Evolutionary conservation across 2,329 filamentous ascomycete species (phyloP).

Genomic region (Diaporthe sp.): DNA sequence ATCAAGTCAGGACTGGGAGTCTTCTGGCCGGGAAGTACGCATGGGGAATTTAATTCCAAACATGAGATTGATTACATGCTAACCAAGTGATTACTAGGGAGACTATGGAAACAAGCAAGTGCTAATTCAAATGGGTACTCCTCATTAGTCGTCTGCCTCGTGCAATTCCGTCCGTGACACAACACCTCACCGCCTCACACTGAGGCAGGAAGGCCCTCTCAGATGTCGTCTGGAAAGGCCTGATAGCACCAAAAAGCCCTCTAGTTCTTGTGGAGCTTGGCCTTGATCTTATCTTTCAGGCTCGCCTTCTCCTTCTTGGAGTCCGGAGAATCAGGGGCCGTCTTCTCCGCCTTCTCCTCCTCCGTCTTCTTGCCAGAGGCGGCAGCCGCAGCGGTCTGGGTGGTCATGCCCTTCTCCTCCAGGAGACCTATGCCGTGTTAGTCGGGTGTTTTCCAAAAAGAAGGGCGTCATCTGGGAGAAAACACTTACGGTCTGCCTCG

Average conservation of each 20-base stretch:
- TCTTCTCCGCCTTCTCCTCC: constrained; percentile 37
- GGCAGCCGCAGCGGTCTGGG: constrained; percentile 34
- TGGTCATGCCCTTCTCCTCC: constrained; percentile 62
- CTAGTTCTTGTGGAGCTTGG: constrained; percentile 69
- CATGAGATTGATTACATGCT: constrained; percentile 4
- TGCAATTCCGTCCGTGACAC: background rate
- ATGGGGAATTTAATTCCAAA: too few species aligned
- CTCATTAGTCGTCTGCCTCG: constrained; percentile 16
- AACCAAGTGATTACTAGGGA: constrained; percentile 14
- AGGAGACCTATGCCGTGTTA: constrained; percentile 55
- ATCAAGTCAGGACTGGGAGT: background rate
- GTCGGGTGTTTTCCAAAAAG: constrained; percentile 34
- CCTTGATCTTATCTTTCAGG: constrained; percentile 74
- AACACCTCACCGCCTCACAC: background rate
- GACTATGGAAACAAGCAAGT: constrained; percentile 22
- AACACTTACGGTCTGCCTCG: constrained; percentile 72
- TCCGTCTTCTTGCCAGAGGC: constrained; percentile 35
- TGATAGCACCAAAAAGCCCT: constrained; percentile 24
- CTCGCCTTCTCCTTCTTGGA: constrained; percentile 58
- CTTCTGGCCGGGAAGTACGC: background rate
- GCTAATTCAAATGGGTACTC: constrained; percentile 30
- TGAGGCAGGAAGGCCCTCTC: background rate
- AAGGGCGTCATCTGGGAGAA: background rate
- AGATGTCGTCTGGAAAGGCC: constrained; percentile 17
- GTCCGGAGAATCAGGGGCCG: constrained; percentile 40